Conservation (phyloP, 495 filamentous ascomycete species). For the Penicillium odoratum region DNA sequence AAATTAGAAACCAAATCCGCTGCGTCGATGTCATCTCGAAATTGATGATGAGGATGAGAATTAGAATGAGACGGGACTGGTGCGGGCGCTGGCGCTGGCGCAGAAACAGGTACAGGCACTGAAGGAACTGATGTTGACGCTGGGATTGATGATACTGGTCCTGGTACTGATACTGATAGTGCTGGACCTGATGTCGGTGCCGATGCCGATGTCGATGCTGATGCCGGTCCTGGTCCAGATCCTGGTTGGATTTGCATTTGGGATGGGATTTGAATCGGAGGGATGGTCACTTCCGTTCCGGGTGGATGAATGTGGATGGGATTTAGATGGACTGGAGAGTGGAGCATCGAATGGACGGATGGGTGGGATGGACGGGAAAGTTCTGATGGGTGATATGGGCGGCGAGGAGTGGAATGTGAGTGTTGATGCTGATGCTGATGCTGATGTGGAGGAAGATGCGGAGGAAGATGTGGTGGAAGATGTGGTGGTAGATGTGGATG, state of each 20-base stretch:
- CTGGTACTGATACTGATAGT: too few relatives aligned
- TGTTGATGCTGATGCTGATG: not conserved
- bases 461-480: too few relatives aligned
- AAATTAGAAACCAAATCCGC: constrained; percentile 11
- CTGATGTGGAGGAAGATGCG: too few relatives aligned
- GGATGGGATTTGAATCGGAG: not conserved
- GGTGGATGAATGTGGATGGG: not conserved
- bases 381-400: constrained; percentile 10
- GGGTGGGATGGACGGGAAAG: not conserved
- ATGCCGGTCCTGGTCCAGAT: too few relatives aligned
- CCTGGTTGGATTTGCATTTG: too few relatives aligned
- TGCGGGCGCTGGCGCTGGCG: not conserved
- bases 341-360: constrained; percentile 3
- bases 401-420: constrained; percentile 1
- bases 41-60: not conserved
- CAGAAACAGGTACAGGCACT: not conserved
- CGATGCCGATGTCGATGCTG: too few relatives aligned
- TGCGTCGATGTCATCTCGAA: constrained; percentile 12
- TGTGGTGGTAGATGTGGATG: not conserved
- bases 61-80: not conserved
- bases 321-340: not conserved
- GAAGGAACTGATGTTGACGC: not conserved
- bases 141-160: not conserved
- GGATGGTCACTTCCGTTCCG: not conserved
- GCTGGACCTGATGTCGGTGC: too few relatives aligned